phyloP scores from a whole-genome alignment of 2,329 filamentous ascomycete species.

The Monilinia laxa region DNA sequence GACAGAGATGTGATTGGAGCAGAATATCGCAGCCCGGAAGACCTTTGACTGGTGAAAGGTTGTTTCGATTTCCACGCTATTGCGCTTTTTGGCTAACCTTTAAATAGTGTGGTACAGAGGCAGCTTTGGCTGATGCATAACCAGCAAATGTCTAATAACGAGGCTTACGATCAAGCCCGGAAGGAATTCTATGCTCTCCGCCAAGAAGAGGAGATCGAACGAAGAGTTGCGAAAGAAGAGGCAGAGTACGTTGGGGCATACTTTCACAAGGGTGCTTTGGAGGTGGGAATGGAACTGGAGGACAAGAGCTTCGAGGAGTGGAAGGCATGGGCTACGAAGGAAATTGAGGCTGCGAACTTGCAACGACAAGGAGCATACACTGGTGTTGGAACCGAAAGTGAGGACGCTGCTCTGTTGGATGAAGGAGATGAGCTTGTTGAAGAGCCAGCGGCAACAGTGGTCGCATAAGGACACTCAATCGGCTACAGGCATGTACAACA shows the following conservation, averaged over 20 bases:
- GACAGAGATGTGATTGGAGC: slow-evolving; percentile 76
- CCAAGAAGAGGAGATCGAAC: slow-evolving; percentile 78
- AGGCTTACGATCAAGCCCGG: slow-evolving; percentile 83
- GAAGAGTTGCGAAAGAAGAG: slow-evolving; percentile 82
- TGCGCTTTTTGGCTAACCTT: neutral
- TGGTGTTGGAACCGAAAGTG: slow-evolving; percentile 45
- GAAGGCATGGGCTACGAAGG: slow-evolving; percentile 71
- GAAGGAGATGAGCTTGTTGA: slow-evolving; percentile 11
- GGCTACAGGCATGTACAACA: slow-evolving; percentile 11
- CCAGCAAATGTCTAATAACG: slow-evolving; percentile 55
- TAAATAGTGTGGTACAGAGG: slow-evolving; percentile 79
- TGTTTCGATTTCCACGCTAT: slow-evolving; percentile 33
- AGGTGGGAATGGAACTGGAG: slow-evolving; percentile 81
- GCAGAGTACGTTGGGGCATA: slow-evolving; percentile 81
- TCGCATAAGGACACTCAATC: slow-evolving; percentile 15
- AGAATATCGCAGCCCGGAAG: slow-evolving; percentile 71
- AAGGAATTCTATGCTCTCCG: slow-evolving; percentile 88
- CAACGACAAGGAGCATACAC: slow-evolving; percentile 47
- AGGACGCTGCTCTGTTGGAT: slow-evolving; percentile 25
- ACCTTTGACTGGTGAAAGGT: slow-evolving; percentile 83
- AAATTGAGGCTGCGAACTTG: slow-evolving; percentile 47
- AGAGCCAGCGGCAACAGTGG: neutral
- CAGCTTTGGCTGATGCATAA: slow-evolving; percentile 82
- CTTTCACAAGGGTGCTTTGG: slow-evolving; percentile 75
- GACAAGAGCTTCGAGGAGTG: slow-evolving; percentile 77